These are phyloP conservation scores for Crucihimalaya himalaica DNA, from an alignment of 345 rosid genomes.

Conservation along the genomic window DNA sequence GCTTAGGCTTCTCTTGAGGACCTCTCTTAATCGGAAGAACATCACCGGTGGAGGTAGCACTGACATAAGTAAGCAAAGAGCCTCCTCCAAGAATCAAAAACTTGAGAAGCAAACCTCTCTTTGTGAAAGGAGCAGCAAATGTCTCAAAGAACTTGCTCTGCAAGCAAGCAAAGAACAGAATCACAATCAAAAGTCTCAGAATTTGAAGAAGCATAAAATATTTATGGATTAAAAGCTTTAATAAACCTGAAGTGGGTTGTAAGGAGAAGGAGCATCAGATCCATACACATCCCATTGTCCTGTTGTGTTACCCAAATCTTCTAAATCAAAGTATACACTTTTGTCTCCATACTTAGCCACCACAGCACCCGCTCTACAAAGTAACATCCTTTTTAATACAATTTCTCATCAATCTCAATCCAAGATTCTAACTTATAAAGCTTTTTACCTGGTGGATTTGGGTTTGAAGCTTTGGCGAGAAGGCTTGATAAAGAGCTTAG, in stretches of 20 bases:
- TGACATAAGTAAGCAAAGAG: conserved; percentile 63
- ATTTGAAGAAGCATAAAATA: not conserved
- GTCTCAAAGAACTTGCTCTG: conserved; percentile 99
- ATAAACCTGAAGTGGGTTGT: conserved; percentile 86
- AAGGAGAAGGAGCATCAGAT: conserved; percentile 96
- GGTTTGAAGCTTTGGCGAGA: conserved; percentile 56
- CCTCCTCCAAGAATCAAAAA: conserved; percentile 91
- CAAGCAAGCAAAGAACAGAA: conserved; percentile 20
- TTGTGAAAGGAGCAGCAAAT: conserved; percentile 89
- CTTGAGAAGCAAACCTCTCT: conserved; percentile 93
- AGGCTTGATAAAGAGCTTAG: conserved; percentile 72
- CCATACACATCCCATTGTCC: conserved; percentile 97
- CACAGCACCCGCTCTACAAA: conserved; percentile 57
- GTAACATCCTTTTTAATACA: not conserved
- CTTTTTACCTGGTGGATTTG: conserved; percentile 42
- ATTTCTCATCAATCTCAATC: conserved; percentile 7
- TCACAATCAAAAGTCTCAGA: not conserved
- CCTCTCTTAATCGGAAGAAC: conserved; percentile 90
- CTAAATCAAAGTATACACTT: conserved; percentile 96
- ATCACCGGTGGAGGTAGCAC: conserved; percentile 70
- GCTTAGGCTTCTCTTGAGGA: conserved; percentile 90
- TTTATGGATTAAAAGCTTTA: not conserved
- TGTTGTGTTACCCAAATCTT: conserved; percentile 95
- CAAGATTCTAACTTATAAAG: conserved; percentile 4
- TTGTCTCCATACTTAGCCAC: conserved; percentile 95